Evolutionary conservation across 2,329 filamentous ascomycete species (phyloP), one percentile per base, ranked within the genome.

Genomic region (Karstenula rhodostoma): DNA sequence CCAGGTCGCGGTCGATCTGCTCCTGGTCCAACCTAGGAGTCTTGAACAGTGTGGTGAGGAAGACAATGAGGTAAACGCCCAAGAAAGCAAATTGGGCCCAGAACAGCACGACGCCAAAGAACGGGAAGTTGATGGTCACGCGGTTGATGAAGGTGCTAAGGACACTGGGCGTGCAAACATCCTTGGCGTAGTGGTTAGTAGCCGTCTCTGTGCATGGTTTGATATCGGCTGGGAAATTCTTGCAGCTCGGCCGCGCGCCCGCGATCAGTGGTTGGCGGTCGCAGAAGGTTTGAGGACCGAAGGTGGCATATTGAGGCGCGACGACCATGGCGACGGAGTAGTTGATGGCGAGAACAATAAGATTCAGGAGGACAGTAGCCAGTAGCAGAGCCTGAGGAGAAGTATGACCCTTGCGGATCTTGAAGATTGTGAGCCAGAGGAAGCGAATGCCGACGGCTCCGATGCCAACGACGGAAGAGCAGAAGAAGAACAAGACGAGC

Each of bases 71-170:
- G 78, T 96, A 97, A 22, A 97, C 78, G 25, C 82, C 90, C 46
- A 99, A 80, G 80, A 99, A 98, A 13, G 86, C 91, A 74, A 97
- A 98, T 72, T 99, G 95, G 0, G 93, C 92, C 93, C 94, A 99
- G 78, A 98, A 99, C 67, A 92, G 87, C n/a, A 98, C 82, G 12
- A 90, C 88, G 12, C 95, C 95, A 73, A 99, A 96, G 75, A 97
- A 93, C 6, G 95, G 94, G 85, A 95, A 99, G 75, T 96, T 97
- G 73, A 97, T 86, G 23, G 92, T 94, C 62, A 97, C 87, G 47
- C 94, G 89, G 78, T 98, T 97, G 66, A 99, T 84, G 79, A 99
- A 96, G 0, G 92, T 97, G 61, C 92, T 95, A 76, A 94, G 91
- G 40, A 97, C 89, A 23, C 90, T 94, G 0, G 95, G 93, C 0